phyloP scores from a whole-genome alignment of 176 grass and related monocot genomes.

The Puccinellia tenuiflora region DNA sequence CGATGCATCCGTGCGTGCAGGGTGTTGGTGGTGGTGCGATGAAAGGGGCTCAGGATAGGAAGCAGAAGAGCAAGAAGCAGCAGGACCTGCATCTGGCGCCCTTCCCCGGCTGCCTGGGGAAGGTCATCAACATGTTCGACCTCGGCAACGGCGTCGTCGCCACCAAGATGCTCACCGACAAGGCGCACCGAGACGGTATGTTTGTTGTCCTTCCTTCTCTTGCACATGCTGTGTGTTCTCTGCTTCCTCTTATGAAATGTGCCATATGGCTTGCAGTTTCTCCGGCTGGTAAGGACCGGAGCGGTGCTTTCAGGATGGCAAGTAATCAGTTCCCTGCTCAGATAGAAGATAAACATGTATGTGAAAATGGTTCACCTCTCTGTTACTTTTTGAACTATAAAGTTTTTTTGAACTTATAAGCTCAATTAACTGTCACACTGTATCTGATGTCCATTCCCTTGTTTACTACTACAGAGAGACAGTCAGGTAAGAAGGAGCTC shows the following conservation, averaged over 20 bases:
- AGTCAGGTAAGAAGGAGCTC: constrained; percentile 35
- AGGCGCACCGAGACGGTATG: constrained; percentile 72
- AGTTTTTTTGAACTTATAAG: not conserved
- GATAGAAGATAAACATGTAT: constrained; percentile 70
- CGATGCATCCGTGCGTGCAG: not conserved
- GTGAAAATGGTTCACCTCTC: not conserved
- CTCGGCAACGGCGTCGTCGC: constrained; percentile 50
- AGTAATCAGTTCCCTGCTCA: constrained; percentile 28
- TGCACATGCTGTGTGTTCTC: not conserved
- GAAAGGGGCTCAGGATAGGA: constrained; percentile 51
- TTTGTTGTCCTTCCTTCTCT: not conserved
- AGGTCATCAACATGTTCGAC: constrained; percentile 74
- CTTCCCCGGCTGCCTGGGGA: constrained; percentile 56
- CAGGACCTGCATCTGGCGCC: constrained; percentile 52
- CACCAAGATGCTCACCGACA: constrained; percentile 76
- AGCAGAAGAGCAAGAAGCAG: constrained; percentile 33
- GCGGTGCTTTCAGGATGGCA: constrained; percentile 29
- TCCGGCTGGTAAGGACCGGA: constrained; percentile 39
- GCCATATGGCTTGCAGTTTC: constrained; percentile 34
- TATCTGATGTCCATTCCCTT: not conserved
- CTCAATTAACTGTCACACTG: too few relatives aligned
- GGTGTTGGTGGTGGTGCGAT: constrained; percentile 17
- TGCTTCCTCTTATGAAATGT: constrained; percentile 5
- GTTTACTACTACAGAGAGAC: constrained; percentile 32
- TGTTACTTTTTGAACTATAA: not conserved